These are phyloP conservation scores for Neofusicoccum ribis DNA, from an alignment of 2,329 filamentous ascomycete species.

Conservation along the genomic window DNA sequence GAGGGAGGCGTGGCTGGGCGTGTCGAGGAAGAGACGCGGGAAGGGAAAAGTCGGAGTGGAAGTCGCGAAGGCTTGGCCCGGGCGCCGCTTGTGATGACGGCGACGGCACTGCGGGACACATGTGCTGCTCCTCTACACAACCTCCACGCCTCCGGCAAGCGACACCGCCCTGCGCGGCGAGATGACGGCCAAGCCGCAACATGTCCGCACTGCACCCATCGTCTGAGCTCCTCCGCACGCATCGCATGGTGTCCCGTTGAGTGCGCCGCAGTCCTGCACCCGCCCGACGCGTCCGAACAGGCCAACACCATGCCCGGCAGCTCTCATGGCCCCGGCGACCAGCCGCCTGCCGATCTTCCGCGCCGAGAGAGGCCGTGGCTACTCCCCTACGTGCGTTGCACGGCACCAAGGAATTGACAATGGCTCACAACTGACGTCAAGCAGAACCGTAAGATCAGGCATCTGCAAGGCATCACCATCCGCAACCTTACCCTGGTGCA, in stretches of 20 bases:
- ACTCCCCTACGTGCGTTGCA: constrained; percentile 35
- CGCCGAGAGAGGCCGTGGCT: constrained; percentile 40
- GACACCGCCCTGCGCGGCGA: constrained; percentile 2
- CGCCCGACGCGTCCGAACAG: not conserved
- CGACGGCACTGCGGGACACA: constrained; percentile 4
- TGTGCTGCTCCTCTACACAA: not conserved
- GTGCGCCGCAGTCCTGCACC: not conserved
- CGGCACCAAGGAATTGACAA: not conserved
- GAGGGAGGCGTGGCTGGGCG: not conserved
- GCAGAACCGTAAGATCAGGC: constrained; percentile 83
- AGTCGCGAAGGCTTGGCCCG: constrained; percentile 15
- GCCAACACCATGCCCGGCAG: constrained; percentile 6
- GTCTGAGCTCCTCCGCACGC: not conserved
- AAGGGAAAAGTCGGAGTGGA: constrained; percentile 9
- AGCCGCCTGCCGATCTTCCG: constrained; percentile 8
- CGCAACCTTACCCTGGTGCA: constrained; percentile 76
- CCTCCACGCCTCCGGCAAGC: not conserved
- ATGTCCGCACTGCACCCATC: not conserved
- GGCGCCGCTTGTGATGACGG: constrained; percentile 16
- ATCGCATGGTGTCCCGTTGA: not conserved
- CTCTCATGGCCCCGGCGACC: constrained; percentile 8
- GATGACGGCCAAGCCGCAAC: not conserved
- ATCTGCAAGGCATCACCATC: constrained; percentile 82
- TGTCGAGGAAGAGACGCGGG: not conserved
- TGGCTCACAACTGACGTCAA: not conserved